phyloP scores from a whole-genome alignment of 371 early-diverging fungal species.

The Mucor piriformis region DNA sequence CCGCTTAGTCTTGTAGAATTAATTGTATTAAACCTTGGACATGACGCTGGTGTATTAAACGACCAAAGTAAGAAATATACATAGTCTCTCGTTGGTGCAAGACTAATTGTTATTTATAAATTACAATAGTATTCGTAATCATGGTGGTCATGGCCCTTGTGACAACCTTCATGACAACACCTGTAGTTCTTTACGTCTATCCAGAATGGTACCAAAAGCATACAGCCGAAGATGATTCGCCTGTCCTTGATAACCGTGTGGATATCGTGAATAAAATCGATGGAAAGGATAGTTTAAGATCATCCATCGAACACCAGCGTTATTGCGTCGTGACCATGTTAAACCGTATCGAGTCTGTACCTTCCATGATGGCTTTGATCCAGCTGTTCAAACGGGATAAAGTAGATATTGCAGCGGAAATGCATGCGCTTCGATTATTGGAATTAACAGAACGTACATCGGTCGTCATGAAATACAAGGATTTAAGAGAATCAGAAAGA shows the following conservation, averaged over 20 bases:
- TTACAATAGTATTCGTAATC: slow-evolving; percentile 73
- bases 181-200: slow-evolving; percentile 59
- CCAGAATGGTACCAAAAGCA: slow-evolving; percentile 58
- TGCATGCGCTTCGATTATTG: slow-evolving; percentile 68
- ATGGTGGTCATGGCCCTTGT: slow-evolving; percentile 89
- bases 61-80: slow-evolving; percentile 39
- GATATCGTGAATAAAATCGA: background rate
- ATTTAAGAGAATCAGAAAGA: slow-evolving; percentile 55
- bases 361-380: slow-evolving; percentile 76
- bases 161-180: slow-evolving; percentile 81
- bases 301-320: background rate
- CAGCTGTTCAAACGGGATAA: slow-evolving; percentile 49
- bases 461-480: slow-evolving; percentile 71
- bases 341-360: slow-evolving; percentile 67
- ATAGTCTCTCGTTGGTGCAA: background rate
- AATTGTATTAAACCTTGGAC: slow-evolving; percentile 91
- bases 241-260: background rate
- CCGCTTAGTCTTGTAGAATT: slow-evolving; percentile 78
- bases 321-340: slow-evolving; percentile 59
- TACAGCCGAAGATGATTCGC: slow-evolving; percentile 29
- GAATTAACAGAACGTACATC: slow-evolving; percentile 75
- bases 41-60: slow-evolving; percentile 83
- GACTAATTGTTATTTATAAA: background rate
- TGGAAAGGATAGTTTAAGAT: background rate
- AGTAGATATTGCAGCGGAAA: background rate